Evolutionary conservation across 441 rosid genomes (phyloP), one percentile per base, ranked within the genome.

Genomic region (Jatropha podagrica): DNA sequence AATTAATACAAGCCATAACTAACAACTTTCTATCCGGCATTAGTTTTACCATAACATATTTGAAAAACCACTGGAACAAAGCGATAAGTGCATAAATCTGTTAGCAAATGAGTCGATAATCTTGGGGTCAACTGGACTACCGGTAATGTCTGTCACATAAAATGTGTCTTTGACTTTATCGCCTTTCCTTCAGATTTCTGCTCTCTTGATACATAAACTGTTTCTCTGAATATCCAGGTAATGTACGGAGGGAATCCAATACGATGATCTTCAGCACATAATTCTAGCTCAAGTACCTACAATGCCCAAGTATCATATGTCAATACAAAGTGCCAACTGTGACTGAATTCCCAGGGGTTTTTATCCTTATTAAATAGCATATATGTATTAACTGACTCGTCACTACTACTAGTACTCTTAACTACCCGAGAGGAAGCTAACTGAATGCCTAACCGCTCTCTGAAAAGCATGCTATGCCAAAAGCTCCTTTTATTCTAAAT

Each of bases 141-240:
- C 97, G 0, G 92, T 83, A 73, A 91, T 91, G 73, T 94, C 98
- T 1, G 97, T 89, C n/a, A 94, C 95, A 73, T 91, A 87, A 83
- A 94, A 92, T 2, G 83, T 92, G 84, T 88, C 96, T 71, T 81
- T 86, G 11, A 90, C 95, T 80, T 85, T 90, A 17, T 91, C 93
- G 1, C 84, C 82, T 80, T 80, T 77, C 26, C 96, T 94, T 17
- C 91, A 88, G 71, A 94, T 91, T 78, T 91, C 90, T 69, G 97
- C 98, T 78, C 93, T 90, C 84, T 70, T 91, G 78, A 92, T 87
- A 27, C 87, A 87, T 80, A 92, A 77, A 80, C 98, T 87, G 78
- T 94, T 91, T 94, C 98, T 38, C 97, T 83, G 80, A 94, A 94
- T 76, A 91, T 87, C 86, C 96, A 86, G 66, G 97, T 94, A 78